Conservation (phyloP, 768 basidiomycete genomes). For the Suillus decipiens region DNA sequence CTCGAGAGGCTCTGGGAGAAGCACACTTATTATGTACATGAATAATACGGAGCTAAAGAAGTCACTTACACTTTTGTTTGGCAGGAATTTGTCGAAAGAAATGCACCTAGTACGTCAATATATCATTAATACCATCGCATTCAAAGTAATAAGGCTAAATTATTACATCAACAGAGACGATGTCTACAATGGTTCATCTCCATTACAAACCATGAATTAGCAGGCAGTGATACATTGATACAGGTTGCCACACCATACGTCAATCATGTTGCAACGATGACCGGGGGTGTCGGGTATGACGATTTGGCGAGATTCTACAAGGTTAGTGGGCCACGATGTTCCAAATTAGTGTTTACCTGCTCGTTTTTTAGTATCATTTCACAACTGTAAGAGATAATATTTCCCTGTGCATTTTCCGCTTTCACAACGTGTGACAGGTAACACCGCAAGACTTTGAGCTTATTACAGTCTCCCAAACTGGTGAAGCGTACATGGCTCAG, state of each 20-base stretch:
- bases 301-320: constrained; percentile 49
- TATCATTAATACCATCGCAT: background rate
- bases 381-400: constrained; percentile 27
- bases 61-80: constrained; percentile 8
- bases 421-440: constrained; percentile 25
- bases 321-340: constrained; percentile 22
- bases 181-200: constrained; percentile 41
- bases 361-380: constrained; percentile 37
- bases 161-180: constrained; percentile 34
- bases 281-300: constrained; percentile 46
- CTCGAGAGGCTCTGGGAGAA: constrained; percentile 49
- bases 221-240: background rate
- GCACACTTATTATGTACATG: constrained; percentile 45
- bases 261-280: constrained; percentile 46
- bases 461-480: constrained; percentile 43
- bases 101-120: constrained; percentile 36
- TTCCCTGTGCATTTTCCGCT: background rate
- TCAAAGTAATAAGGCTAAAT: background rate
- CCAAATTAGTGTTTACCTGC: background rate
- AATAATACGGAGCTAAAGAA: background rate
- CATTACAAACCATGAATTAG: constrained; percentile 5
- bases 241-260: constrained; percentile 44
- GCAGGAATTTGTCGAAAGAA: constrained; percentile 42
- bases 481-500: constrained; percentile 21
- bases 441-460: constrained; percentile 43